These are phyloP conservation scores for Aspergillus hiratsukae DNA, from an alignment of 2,329 filamentous ascomycete species.

Conservation along the genomic window DNA sequence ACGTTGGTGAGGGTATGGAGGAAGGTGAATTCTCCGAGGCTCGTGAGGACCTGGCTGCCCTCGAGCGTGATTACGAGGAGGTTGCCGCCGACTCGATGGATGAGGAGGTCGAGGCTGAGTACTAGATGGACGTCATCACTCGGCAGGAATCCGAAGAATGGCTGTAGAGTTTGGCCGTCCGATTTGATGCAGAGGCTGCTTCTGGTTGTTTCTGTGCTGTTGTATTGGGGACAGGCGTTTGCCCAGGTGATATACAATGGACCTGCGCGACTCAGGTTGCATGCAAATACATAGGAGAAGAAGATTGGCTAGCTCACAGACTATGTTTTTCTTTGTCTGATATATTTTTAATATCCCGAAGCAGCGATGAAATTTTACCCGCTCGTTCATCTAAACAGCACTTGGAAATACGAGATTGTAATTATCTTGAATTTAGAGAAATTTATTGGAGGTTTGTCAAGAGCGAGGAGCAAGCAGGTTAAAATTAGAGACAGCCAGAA, in stretches of 20 bases:
- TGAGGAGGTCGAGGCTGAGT: conserved; percentile 84
- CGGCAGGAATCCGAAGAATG: conserved; percentile 14
- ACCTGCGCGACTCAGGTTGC: conserved; percentile 22
- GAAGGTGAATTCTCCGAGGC: conserved; percentile 99
- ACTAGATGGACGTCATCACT: conserved; percentile 54
- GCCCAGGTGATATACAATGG: conserved; percentile 18
- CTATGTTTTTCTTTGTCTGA: conserved; percentile 34
- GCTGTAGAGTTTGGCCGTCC: conserved; percentile 1
- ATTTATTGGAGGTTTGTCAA: not conserved
- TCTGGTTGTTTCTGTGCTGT: conserved; percentile 17
- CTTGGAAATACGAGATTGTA: conserved; percentile 15
- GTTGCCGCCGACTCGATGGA: conserved; percentile 92
- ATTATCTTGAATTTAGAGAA: conserved; percentile 9
- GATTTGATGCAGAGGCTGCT: conserved; percentile 6
- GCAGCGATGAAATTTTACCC: conserved; percentile 33
- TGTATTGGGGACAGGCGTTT: conserved; percentile 21
- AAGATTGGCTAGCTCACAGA: conserved; percentile 33
- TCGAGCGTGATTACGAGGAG: conserved; percentile 98
- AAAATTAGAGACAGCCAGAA: not conserved
- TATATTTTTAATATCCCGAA: conserved; percentile 40
- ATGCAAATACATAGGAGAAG: conserved; percentile 33
- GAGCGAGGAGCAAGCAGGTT: not conserved
- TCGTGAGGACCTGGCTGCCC: conserved; percentile 93
- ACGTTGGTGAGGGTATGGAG: conserved; percentile 99
- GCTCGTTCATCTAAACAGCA: conserved; percentile 24